A percentile compares a stretch with the other conserved stretches of the same genome.
Evolutionary conservation across 116 monocot species (phyloP).

Genomic region (Iris pallida): DNA sequence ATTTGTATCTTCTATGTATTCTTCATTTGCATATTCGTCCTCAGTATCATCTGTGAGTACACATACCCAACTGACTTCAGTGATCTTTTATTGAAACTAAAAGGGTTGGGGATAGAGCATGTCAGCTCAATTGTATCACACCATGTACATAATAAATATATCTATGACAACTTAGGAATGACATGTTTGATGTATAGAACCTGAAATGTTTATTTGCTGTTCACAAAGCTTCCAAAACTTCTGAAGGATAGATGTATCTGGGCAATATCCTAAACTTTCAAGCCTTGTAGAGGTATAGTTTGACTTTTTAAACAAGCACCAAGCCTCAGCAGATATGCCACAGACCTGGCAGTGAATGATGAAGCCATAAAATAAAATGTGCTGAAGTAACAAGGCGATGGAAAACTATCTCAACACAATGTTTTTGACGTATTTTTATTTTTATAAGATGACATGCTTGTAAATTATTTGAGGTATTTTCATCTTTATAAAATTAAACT

Average conservation of each 20-base stretch:
- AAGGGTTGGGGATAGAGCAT: no score
- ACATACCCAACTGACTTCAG: background rate
- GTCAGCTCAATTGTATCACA: no score
- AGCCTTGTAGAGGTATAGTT: slow-evolving; percentile 61
- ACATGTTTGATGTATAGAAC: slow-evolving; percentile 20
- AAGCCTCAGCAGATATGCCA: slow-evolving; percentile 74
- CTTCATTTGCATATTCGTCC: slow-evolving; percentile 94
- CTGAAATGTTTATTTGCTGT: slow-evolving; percentile 64
- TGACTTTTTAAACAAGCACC: slow-evolving; percentile 83
- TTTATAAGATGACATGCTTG: no score
- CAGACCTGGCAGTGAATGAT: slow-evolving; percentile 43
- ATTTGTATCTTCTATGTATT: slow-evolving; percentile 90
- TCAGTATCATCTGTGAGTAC: slow-evolving; percentile 78
- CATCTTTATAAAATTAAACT: slow-evolving; percentile 1
- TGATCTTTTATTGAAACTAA: no score
- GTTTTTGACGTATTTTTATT: background rate
- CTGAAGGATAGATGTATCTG: slow-evolving; percentile 37
- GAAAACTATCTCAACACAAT: background rate
- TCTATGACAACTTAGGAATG: no score
- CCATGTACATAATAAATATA: no score
- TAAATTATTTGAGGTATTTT: no score
- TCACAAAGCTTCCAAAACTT: slow-evolving; percentile 92
- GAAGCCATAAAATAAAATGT: background rate
- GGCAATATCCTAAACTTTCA: slow-evolving; percentile 68
- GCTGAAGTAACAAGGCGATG: background rate